Evolutionary conservation across 805 yeast genomes (phyloP).

Genomic region (Hanseniaspora lindneri): DNA sequence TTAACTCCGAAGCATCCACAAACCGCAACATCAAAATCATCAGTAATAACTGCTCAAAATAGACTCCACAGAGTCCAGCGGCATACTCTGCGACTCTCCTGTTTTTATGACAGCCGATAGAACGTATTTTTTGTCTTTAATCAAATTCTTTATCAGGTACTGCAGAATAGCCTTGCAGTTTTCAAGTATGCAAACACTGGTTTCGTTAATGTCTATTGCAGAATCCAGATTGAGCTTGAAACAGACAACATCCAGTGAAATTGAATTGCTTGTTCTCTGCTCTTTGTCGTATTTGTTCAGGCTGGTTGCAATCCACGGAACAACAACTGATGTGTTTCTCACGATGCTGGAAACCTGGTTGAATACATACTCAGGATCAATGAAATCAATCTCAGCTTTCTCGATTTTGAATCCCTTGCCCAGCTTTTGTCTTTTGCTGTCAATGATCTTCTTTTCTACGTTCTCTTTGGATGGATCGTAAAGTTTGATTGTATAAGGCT

Average conservation of each 20-base stretch:
- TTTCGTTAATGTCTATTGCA: conserved; percentile 34
- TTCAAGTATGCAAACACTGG: conserved; percentile 52
- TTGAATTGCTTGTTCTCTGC: conserved; percentile 22
- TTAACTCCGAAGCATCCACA: too few species aligned
- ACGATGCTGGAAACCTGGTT: conserved; percentile 55
- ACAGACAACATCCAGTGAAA: conserved; percentile 25
- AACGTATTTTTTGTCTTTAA: conserved; percentile 13
- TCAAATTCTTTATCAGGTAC: conserved; percentile 3
- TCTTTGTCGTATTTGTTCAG: conserved; percentile 15
- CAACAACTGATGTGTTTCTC: conserved; percentile 50
- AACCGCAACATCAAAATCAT: neutral
- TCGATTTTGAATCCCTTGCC: conserved; percentile 14
- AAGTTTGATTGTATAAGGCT: conserved; percentile 13
- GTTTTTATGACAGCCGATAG: conserved; percentile 3
- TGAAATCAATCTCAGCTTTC: conserved; percentile 34
- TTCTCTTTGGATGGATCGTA: conserved; percentile 3
- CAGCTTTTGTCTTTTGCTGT: conserved; percentile 11
- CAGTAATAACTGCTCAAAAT: conserved; percentile 8
- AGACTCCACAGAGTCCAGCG: conserved; percentile 12
- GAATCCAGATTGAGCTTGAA: conserved; percentile 41
- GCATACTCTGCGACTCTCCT: conserved; percentile 17
- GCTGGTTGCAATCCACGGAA: conserved; percentile 24
- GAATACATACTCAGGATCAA: conserved; percentile 50
- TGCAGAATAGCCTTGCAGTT: conserved; percentile 11
- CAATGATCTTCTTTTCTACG: conserved; percentile 3